Evolutionary conservation across 208 protist species (phyloP).

Genomic region (Naegleria lovaniensis): DNA sequence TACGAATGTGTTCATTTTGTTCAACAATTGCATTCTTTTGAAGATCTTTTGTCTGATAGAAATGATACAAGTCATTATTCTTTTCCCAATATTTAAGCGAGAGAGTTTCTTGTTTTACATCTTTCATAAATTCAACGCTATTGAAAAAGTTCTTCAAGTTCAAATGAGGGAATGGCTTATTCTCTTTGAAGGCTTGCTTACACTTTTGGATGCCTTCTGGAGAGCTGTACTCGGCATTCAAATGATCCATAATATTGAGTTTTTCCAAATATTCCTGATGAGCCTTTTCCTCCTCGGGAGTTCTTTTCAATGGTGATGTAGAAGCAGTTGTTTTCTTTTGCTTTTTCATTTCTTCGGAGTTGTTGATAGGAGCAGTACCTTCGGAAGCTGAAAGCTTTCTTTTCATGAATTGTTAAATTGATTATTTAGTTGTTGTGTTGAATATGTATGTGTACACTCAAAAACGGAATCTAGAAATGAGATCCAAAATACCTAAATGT

Average conservation of each 20-base stretch:
- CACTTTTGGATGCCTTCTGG: not conserved
- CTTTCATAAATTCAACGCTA: not conserved
- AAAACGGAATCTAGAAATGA: too few relatives aligned
- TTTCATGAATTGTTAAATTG: too few relatives aligned
- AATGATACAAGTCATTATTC: constrained; percentile 24
- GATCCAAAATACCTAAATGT: too few relatives aligned
- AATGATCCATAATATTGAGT: not conserved
- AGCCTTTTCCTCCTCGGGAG: not conserved
- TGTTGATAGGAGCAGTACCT: too few relatives aligned
- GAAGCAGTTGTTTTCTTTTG: not conserved
- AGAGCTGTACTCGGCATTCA: not conserved
- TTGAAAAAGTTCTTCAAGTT: constrained; percentile 16
- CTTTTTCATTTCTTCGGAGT: not conserved
- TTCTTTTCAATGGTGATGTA: not conserved
- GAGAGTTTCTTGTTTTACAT: not conserved
- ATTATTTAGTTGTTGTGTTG: too few relatives aligned
- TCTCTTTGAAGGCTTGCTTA: not conserved
- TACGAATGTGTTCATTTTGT: not conserved
- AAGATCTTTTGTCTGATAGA: constrained; percentile 27
- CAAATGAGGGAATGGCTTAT: not conserved
- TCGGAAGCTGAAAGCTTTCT: too few relatives aligned
- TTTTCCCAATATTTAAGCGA: constrained; percentile 11
- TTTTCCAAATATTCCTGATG: not conserved
- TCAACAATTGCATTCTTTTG: constrained; percentile 4
- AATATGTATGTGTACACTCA: too few relatives aligned